Percentiles rank a stretch among this genome's conserved stretches.
These are phyloP conservation scores for Agaricus blazei DNA, from an alignment of 768 basidiomycete species.

Conservation along the genomic window DNA sequence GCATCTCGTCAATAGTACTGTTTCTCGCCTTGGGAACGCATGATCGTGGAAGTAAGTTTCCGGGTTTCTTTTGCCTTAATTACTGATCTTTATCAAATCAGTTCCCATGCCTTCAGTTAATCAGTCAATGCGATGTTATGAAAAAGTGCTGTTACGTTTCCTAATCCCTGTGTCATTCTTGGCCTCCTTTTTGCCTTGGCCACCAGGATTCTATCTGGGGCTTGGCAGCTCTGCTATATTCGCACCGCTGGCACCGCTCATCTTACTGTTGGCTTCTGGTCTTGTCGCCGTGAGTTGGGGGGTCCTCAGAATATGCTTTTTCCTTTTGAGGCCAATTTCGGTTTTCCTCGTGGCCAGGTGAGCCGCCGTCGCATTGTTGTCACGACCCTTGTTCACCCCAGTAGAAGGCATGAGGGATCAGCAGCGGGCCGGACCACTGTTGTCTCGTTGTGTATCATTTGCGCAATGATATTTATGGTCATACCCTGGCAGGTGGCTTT, in stretches of 20 bases:
- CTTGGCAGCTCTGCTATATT: constrained; percentile 46
- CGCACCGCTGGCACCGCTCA: constrained; percentile 46
- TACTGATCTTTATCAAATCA: constrained; percentile 15
- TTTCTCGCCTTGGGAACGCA: constrained; percentile 38
- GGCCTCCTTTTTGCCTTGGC: constrained; percentile 52
- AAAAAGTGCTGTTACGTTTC: constrained; percentile 29
- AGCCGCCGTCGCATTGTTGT: constrained; percentile 12
- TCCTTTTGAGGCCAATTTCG: constrained; percentile 33
- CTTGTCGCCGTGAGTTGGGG: constrained; percentile 60
- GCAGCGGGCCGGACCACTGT: constrained; percentile 43
- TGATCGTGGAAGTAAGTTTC: constrained; percentile 18
- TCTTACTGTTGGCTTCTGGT: constrained; percentile 59
- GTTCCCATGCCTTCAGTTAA: constrained; percentile 40
- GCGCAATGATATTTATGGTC: constrained; percentile 62
- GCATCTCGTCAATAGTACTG: constrained; percentile 53
- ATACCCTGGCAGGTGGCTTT: constrained; percentile 94
- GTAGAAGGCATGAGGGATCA: constrained; percentile 15
- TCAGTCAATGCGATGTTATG: constrained; percentile 46
- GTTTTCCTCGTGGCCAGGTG: constrained; percentile 30
- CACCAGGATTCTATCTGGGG: constrained; percentile 53
- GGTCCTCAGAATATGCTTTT: constrained; percentile 43
- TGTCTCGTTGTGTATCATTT: constrained; percentile 55
- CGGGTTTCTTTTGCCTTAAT: neutral
- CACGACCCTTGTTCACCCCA: neutral
- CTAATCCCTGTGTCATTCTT: constrained; percentile 40